These are phyloP conservation scores for Coniochaeta pulveracea DNA, from an alignment of 2,329 filamentous ascomycete genomes.

Conservation along the genomic window DNA sequence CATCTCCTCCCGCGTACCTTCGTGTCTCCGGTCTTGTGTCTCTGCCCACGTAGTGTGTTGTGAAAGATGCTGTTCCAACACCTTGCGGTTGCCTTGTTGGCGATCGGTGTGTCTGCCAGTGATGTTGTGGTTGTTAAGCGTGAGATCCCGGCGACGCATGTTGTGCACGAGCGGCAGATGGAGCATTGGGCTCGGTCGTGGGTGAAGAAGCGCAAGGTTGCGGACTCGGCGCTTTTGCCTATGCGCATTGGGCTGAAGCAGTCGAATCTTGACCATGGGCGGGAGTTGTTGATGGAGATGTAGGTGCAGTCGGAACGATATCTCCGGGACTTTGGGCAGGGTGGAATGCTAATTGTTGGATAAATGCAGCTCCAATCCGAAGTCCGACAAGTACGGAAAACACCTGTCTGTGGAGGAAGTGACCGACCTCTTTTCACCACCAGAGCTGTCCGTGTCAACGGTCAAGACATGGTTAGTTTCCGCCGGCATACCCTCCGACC, in stretches of 20 bases:
- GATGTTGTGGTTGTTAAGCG: neutral
- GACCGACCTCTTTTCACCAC: slow-evolving; percentile 2
- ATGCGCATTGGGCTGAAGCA: slow-evolving; percentile 4
- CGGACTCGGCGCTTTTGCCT: slow-evolving; percentile 1
- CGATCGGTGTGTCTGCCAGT: slow-evolving; percentile 2
- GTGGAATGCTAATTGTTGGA: neutral
- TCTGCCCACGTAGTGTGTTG: no score
- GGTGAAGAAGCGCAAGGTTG: slow-evolving; percentile 1
- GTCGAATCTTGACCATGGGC: slow-evolving; percentile 3
- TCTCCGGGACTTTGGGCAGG: neutral
- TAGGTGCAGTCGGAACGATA: neutral
- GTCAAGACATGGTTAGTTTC: slow-evolving; percentile 1
- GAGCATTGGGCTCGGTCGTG: slow-evolving; percentile 1
- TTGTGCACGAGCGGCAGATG: slow-evolving; percentile 2
- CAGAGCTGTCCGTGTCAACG: neutral
- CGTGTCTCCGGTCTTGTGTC: no score
- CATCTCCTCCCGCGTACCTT: no score
- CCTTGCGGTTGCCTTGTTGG: slow-evolving; percentile 2
- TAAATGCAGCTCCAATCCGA: slow-evolving; percentile 1
- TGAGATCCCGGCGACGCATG: slow-evolving; percentile 1
- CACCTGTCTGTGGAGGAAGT: slow-evolving; percentile 1
- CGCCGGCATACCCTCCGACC: slow-evolving; percentile 1
- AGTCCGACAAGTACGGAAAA: slow-evolving; percentile 3
- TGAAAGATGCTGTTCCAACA: slow-evolving; percentile 5
- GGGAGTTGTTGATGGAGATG: neutral